Percentiles rank a stretch among this genome's conserved stretches.
These are phyloP conservation scores for Nemania bipapillata DNA, from an alignment of 2,329 filamentous ascomycete genomes.

Conservation along the genomic window DNA sequence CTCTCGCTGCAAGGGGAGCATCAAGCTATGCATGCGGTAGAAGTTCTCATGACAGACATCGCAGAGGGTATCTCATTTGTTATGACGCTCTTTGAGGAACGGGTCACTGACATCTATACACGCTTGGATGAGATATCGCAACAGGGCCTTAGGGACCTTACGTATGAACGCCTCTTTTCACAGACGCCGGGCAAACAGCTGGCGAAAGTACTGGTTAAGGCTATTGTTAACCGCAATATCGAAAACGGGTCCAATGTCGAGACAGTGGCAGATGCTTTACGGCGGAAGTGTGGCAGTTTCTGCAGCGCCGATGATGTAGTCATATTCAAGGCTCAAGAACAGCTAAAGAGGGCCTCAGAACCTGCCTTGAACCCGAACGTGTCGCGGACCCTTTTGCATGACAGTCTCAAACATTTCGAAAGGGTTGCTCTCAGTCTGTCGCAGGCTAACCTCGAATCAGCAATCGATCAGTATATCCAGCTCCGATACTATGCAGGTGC, in stretches of 20 bases:
- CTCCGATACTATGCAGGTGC: slow-evolving; percentile 94
- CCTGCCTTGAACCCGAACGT: slow-evolving; percentile 78
- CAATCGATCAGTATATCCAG: slow-evolving; percentile 79
- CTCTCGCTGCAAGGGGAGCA: slow-evolving; percentile 93
- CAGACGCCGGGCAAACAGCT: slow-evolving; percentile 82
- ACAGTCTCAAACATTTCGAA: slow-evolving; percentile 87
- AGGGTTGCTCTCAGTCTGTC: slow-evolving; percentile 86
- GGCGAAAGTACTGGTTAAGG: slow-evolving; percentile 93
- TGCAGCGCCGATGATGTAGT: slow-evolving; percentile 97
- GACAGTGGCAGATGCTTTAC: slow-evolving; percentile 92
- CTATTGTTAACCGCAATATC: slow-evolving; percentile 97
- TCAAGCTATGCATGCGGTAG: slow-evolving; percentile 85
- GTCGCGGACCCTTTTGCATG: slow-evolving; percentile 82
- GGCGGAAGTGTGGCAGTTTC: slow-evolving; percentile 93
- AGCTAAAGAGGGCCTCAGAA: slow-evolving; percentile 87
- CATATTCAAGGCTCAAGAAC: slow-evolving; percentile 97
- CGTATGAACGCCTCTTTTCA: slow-evolving; percentile 88
- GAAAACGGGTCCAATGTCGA: slow-evolving; percentile 97
- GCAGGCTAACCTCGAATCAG: slow-evolving; percentile 80
- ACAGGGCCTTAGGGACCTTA: slow-evolving; percentile 77
- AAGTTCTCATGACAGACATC: slow-evolving; percentile 86
- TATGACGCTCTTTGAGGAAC: slow-evolving; percentile 92
- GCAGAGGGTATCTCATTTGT: slow-evolving; percentile 98
- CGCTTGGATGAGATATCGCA: slow-evolving; percentile 77
- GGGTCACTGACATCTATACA: slow-evolving; percentile 85